Evolutionary conservation across 345 rosid genomes (phyloP).

Genomic region (Draba incana): DNA sequence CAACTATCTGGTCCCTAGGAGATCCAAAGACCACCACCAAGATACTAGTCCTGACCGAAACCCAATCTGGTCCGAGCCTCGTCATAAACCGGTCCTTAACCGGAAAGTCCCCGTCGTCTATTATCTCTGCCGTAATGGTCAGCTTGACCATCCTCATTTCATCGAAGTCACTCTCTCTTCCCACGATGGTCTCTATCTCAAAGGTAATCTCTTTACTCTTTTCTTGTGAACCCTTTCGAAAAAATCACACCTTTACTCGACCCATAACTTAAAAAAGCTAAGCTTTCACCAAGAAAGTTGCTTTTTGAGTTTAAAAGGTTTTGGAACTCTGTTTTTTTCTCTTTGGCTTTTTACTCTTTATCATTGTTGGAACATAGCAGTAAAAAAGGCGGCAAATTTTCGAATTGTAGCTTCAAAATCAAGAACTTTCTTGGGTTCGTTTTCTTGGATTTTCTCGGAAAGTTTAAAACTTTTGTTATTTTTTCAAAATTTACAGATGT

Average conservation of each 20-base stretch:
- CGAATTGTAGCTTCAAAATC: constrained; percentile 26
- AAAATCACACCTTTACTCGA: constrained; percentile 12
- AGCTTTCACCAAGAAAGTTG: constrained; percentile 2
- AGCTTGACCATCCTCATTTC: constrained; percentile 97
- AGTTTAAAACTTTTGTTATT: background rate
- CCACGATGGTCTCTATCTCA: constrained; percentile 73
- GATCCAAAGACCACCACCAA: constrained; percentile 48
- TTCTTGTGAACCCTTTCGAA: background rate
- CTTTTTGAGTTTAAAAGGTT: constrained; percentile 36
- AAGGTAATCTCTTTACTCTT: constrained; percentile 46
- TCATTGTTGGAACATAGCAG: constrained; percentile 23
- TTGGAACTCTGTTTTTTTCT: constrained; percentile 21
- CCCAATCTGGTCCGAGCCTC: constrained; percentile 61
- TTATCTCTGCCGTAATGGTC: constrained; percentile 84
- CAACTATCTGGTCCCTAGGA: constrained; percentile 48
- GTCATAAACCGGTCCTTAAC: constrained; percentile 43
- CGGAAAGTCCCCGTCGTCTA: constrained; percentile 79
- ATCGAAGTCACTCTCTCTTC: constrained; percentile 88
- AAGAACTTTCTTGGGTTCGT: background rate
- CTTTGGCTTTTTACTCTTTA: constrained; percentile 31
- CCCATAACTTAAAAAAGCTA: background rate
- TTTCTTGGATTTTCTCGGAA: background rate
- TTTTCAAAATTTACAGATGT: constrained; percentile 57
- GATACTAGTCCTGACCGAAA: constrained; percentile 71
- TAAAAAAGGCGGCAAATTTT: constrained; percentile 35